Evolutionary conservation across 2,329 filamentous ascomycete species (phyloP).

Genomic region (Stachybotrys echinatus): DNA sequence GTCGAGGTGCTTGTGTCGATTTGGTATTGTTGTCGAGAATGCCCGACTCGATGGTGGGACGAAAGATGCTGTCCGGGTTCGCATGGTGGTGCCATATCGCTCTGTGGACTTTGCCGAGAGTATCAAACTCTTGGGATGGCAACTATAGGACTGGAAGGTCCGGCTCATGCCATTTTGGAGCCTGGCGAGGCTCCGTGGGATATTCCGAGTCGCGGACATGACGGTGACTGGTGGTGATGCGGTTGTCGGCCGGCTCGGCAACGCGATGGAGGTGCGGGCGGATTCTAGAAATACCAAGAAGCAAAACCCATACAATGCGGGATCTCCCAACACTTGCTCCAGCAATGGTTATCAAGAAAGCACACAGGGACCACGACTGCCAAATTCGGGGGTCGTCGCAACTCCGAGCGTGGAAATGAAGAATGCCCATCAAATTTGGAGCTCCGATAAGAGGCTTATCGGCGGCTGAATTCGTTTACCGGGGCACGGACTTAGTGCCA

Average conservation of each 20-base stretch:
- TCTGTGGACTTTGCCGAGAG: not conserved
- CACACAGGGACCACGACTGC: not conserved
- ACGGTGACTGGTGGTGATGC: constrained; percentile 9
- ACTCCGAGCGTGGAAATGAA: constrained; percentile 13
- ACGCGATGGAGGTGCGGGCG: too few species aligned
- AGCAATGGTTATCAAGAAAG: too few species aligned
- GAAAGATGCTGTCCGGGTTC: constrained; percentile 7
- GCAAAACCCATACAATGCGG: too few species aligned
- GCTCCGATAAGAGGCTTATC: constrained; percentile 22
- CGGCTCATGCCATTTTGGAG: constrained; percentile 20
- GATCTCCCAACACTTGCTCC: too few species aligned
- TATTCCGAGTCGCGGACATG: constrained; percentile 27
- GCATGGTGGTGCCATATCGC: constrained; percentile 6
- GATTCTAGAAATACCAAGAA: too few species aligned
- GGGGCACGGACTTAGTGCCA: constrained; percentile 17
- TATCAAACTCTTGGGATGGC: not conserved
- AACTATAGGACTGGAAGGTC: not conserved
- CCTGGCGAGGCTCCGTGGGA: constrained; percentile 25
- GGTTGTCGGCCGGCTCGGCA: not conserved
- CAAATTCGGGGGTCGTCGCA: not conserved
- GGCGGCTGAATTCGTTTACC: constrained; percentile 29
- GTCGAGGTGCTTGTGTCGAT: constrained; percentile 72
- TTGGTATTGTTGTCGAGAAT: constrained; percentile 61
- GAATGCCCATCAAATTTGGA: constrained; percentile 8
- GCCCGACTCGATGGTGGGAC: constrained; percentile 27